Evolutionary conservation across 495 filamentous ascomycete species (phyloP).

Genomic region (Talaromyces stipitatus): DNA sequence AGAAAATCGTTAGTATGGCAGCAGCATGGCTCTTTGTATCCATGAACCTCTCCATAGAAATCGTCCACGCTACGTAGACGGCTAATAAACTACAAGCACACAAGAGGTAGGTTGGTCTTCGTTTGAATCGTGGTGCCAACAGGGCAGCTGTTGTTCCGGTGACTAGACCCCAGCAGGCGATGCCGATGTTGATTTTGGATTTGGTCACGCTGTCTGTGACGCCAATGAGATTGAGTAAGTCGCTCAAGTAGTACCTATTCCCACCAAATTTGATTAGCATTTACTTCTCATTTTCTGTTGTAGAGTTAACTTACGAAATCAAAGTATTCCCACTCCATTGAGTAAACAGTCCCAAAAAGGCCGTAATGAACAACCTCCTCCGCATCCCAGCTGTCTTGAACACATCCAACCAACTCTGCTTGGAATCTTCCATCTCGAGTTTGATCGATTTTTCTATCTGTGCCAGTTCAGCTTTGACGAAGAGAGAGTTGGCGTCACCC

Average conservation of each 20-base stretch:
- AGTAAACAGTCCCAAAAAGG: conserved; percentile 53
- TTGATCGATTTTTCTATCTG: conserved; percentile 52
- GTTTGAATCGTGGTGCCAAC: conserved; percentile 41
- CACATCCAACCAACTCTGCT: conserved; percentile 44
- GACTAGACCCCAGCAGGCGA: conserved; percentile 49
- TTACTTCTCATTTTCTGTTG: neutral
- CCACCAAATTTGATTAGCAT: neutral
- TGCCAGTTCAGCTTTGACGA: conserved; percentile 53
- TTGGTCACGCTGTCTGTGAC: conserved; percentile 44
- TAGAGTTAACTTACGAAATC: conserved; percentile 36
- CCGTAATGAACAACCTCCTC: conserved; percentile 47
- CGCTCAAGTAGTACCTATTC: conserved; percentile 45
- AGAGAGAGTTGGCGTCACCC: conserved; percentile 41
- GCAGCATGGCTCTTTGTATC: conserved; percentile 31
- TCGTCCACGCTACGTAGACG: conserved; percentile 53
- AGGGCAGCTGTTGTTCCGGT: conserved; percentile 45
- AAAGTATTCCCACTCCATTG: conserved; percentile 61
- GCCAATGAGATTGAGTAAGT: conserved; percentile 40
- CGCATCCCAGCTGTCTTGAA: conserved; percentile 46
- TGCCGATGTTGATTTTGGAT: conserved; percentile 50
- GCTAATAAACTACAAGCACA: conserved; percentile 43
- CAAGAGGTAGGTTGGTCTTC: conserved; percentile 52
- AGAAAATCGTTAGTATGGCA: conserved; percentile 48
- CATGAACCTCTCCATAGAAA: conserved; percentile 49
- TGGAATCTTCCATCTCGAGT: conserved; percentile 9